phyloP scores from a whole-genome alignment of 345 rosid genomes.

The Gossypium mustelinum region DNA sequence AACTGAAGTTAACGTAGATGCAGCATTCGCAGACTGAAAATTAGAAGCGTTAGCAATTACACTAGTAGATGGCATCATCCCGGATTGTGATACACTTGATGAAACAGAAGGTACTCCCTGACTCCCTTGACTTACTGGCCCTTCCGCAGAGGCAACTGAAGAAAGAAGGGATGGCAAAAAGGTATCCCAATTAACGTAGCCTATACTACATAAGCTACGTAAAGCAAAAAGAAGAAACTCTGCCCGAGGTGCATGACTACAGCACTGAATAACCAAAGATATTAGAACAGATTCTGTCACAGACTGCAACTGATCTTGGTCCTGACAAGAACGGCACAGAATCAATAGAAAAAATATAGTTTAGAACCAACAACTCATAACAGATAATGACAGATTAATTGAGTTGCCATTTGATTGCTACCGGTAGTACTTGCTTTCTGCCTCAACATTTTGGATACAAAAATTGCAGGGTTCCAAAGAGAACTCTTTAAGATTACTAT shows the following conservation, averaged over 20 bases:
- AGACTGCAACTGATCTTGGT: constrained; percentile 76
- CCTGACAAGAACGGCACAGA: constrained; percentile 40
- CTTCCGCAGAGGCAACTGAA: constrained; percentile 73
- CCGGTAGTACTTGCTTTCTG: background rate
- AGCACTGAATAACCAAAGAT: constrained; percentile 70
- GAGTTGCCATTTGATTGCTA: background rate
- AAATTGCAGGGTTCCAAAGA: background rate
- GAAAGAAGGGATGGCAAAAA: constrained; percentile 79
- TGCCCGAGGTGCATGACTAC: constrained; percentile 82
- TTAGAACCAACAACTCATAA: background rate
- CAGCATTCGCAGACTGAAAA: constrained; percentile 60
- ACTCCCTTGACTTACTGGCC: constrained; percentile 52
- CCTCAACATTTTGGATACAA: background rate
- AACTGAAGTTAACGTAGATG: constrained; percentile 58
- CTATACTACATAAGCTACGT: constrained; percentile 61
- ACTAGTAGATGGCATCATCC: constrained; percentile 46
- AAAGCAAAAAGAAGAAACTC: constrained; percentile 91
- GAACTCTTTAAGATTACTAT: background rate
- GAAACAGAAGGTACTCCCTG: constrained; percentile 53
- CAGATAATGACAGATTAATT: background rate
- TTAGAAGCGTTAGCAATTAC: constrained; percentile 45
- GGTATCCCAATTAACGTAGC: constrained; percentile 87
- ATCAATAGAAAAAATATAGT: background rate
- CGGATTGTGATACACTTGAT: constrained; percentile 60
- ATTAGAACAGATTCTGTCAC: constrained; percentile 79